Evolutionary conservation across 441 rosid genomes (phyloP).

Genomic region (Arabidopsis hybrid): DNA sequence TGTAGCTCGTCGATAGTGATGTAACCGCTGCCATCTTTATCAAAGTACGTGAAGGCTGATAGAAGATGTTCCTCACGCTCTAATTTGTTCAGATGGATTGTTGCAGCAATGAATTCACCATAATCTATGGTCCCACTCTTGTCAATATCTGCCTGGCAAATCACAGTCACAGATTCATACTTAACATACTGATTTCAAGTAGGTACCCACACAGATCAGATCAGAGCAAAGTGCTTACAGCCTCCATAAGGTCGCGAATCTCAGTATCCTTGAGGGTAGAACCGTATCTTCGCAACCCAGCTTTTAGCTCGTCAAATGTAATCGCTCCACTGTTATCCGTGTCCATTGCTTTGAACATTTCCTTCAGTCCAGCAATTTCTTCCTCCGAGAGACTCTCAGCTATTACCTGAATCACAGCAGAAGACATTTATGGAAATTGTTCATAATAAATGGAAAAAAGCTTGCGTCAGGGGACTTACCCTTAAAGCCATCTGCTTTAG

Average conservation of each 20-base stretch:
- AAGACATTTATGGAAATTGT: slow-evolving; percentile 2
- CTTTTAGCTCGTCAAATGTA: slow-evolving; percentile 98
- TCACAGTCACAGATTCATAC: slow-evolving; percentile 23
- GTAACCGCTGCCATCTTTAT: slow-evolving; percentile 95
- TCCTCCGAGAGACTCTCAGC: slow-evolving; percentile 99
- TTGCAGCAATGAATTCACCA: slow-evolving; percentile 96
- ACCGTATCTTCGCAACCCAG: slow-evolving; percentile 95
- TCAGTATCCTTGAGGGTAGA: slow-evolving; percentile 93
- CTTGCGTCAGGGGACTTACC: slow-evolving; percentile 44
- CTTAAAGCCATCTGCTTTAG: slow-evolving; percentile 97
- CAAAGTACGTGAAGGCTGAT: slow-evolving; percentile 93
- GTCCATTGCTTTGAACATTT: slow-evolving; percentile 95
- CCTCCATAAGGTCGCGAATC: slow-evolving; percentile 98
- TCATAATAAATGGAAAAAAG: not conserved
- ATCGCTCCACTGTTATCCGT: slow-evolving; percentile 98
- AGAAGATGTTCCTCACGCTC: slow-evolving; percentile 98
- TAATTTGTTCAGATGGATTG: slow-evolving; percentile 89
- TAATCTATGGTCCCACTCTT: slow-evolving; percentile 96
- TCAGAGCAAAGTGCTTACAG: slow-evolving; percentile 60
- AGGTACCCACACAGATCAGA: slow-evolving; percentile 20
- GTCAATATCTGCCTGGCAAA: slow-evolving; percentile 92
- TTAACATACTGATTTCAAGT: slow-evolving; percentile 13
- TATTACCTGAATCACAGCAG: slow-evolving; percentile 70
- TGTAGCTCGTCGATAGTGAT: slow-evolving; percentile 97
- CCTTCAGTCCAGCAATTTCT: slow-evolving; percentile 96